These are phyloP conservation scores for Scheffersomyces lignosus DNA, from an alignment of 805 yeast species.

Conservation along the genomic window DNA sequence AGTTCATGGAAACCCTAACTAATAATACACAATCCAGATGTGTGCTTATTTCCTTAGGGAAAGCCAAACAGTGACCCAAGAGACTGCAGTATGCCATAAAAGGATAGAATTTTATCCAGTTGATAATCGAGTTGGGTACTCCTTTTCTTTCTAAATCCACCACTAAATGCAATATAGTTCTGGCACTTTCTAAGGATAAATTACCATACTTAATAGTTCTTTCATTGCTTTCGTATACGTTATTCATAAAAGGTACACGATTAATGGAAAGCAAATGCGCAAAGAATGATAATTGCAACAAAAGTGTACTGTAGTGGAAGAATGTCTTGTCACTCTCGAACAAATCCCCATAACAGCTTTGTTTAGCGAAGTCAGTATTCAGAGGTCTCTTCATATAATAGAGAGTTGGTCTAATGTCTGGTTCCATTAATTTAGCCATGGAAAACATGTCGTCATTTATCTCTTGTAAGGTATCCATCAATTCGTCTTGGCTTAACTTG, in stretches of 20 bases:
- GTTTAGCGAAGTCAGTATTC: constrained; percentile 5
- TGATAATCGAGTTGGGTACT: constrained; percentile 15
- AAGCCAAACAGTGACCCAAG: constrained; percentile 20
- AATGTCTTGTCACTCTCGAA: background rate
- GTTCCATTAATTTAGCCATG: constrained; percentile 17
- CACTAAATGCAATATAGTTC: constrained; percentile 22
- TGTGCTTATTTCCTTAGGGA: constrained; percentile 13
- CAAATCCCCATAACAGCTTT: background rate
- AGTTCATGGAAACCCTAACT: constrained; percentile 16
- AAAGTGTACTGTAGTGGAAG: constrained; percentile 2
- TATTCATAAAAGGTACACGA: constrained; percentile 25
- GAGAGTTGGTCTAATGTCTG: constrained; percentile 19
- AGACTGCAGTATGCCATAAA: constrained; percentile 24
- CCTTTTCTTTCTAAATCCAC: constrained; percentile 7
- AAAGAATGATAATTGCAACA: constrained; percentile 24
- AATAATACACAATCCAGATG: constrained; percentile 22
- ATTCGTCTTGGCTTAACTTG: constrained; percentile 1
- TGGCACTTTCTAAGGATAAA: constrained; percentile 27
- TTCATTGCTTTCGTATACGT: constrained; percentile 9
- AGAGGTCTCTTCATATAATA: constrained; percentile 9
- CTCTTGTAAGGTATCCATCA: constrained; percentile 8
- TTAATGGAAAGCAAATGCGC: constrained; percentile 27
- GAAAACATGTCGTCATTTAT: constrained; percentile 21
- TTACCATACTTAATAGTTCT: constrained; percentile 15
- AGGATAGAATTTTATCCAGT: constrained; percentile 21